Evolutionary conservation across 2,329 filamentous ascomycete genomes (phyloP), one percentile per base, ranked within the genome.

Genomic region (Fusarium denticulatum): DNA sequence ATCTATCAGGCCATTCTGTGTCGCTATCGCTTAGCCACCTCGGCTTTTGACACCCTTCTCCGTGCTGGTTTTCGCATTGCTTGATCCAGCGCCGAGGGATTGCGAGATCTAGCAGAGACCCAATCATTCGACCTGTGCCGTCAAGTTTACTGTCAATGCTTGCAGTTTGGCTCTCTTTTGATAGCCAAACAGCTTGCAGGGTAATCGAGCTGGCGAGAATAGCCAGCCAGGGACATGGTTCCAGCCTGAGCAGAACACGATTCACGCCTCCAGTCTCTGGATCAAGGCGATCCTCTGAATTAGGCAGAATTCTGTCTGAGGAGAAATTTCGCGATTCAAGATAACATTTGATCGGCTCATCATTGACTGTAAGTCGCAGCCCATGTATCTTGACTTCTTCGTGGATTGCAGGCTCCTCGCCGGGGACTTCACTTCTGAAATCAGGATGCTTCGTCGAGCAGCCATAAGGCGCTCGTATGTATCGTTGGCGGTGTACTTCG

Each of bases 31-130:
- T 55, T 5, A 65, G 47, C 71, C 71, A 73, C 7, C 16, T 32
- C 3, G 69, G 65, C 1, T 36, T 52, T 1, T 30, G 26, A 32
- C 69, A 73, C 1, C 22, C 14, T 7, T 59, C n/a, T 22, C 39
- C 61, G n/a, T 73, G 71, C 0, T 45, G 28, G 4, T 56, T 36
- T 43, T 73, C 65, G 16, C 71, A 73, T 39, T 67, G 58, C 7
- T 56, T 62, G 16, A 73, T 26, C 65, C 69, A 73, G 4, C 39
- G 24, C 10, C 22, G 30, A 3, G 61, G 26, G 4, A 43, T 26
- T 1, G 71, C 30, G 18, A 67, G 10, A 11, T 73, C 60, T 16
- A 69, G 32, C 0, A 57, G 34, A 20, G 47, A n/a, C 5, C 34
- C 47, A 2, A 73, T 39, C 15, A 26, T 20, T 3, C 69, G 57